These are phyloP conservation scores for Aspergillus nanangensis DNA, from an alignment of 495 filamentous ascomycete genomes.

Conservation along the genomic window DNA sequence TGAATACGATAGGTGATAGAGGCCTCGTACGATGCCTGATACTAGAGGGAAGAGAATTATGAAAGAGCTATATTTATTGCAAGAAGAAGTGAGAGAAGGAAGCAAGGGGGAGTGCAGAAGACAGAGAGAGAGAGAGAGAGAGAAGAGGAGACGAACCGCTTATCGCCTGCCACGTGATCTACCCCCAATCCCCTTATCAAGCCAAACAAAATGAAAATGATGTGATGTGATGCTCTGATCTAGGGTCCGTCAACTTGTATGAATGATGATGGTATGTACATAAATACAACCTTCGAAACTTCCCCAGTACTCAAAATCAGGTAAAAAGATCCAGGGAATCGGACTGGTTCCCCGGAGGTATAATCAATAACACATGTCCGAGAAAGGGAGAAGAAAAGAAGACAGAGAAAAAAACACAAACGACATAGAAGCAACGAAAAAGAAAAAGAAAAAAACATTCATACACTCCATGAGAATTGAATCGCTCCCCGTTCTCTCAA, in stretches of 20 bases:
- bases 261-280: constrained; percentile 29
- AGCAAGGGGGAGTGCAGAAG: not conserved
- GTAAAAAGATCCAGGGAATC: constrained; percentile 17
- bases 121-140: not conserved
- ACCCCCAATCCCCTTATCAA: too few species aligned
- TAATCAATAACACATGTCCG: constrained; percentile 37
- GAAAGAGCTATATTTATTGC: too few species aligned
- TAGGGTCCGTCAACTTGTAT: constrained; percentile 9
- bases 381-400: constrained; percentile 13
- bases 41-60: too few species aligned
- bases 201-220: too few species aligned
- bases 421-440: constrained; percentile 9
- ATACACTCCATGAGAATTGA: constrained; percentile 17
- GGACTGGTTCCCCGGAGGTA: constrained; percentile 27
- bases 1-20: too few species aligned
- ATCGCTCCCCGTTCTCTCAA: constrained; percentile 2
- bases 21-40: too few species aligned
- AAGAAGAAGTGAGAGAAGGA: too few species aligned
- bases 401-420: constrained; percentile 10
- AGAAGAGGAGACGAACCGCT: constrained; percentile 15
- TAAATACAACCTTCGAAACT: constrained; percentile 7
- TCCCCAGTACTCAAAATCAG: constrained; percentile 2
- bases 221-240: too few species aligned
- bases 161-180: constrained; percentile 19
- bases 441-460: too few species aligned